Evolutionary conservation across 106 monocot genomes (phyloP).

Genomic region (Acorus calamus): DNA sequence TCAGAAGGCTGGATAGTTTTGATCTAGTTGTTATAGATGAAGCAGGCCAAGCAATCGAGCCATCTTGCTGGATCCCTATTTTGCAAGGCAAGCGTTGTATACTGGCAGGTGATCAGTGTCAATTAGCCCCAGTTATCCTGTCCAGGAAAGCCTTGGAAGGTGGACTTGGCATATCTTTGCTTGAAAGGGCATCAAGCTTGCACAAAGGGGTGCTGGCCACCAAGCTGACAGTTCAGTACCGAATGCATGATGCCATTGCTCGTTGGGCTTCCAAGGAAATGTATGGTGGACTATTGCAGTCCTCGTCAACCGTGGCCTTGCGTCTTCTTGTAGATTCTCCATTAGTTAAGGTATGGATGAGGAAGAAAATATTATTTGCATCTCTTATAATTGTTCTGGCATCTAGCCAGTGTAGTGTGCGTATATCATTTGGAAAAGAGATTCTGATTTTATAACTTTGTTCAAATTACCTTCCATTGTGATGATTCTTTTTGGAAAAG

Average conservation of each 20-base stretch:
- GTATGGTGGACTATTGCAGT: conserved; percentile 61
- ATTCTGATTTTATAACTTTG: too few relatives aligned
- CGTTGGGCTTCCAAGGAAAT: conserved; percentile 98
- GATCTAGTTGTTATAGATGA: conserved; percentile 93
- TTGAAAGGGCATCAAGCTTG: conserved; percentile 65
- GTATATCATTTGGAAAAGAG: background rate
- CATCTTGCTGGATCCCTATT: conserved; percentile 92
- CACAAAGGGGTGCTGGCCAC: conserved; percentile 58
- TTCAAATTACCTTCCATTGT: too few relatives aligned
- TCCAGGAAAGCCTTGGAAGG: conserved; percentile 87
- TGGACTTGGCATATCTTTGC: conserved; percentile 78
- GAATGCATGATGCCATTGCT: conserved; percentile 93
- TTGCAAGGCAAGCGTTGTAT: conserved; percentile 85
- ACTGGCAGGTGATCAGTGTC: conserved; percentile 87
- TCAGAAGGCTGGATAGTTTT: conserved; percentile 62
- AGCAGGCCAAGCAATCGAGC: conserved; percentile 94
- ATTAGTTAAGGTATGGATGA: conserved; percentile 60
- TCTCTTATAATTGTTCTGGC: too few relatives aligned
- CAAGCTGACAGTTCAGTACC: conserved; percentile 65
- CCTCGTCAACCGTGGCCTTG: conserved; percentile 58
- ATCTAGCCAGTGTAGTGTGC: background rate
- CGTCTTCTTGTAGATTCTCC: conserved; percentile 94
- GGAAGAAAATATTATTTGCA: too few relatives aligned
- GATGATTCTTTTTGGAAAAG: too few relatives aligned
- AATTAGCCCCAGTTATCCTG: conserved; percentile 84